A percentile compares a stretch with the other conserved stretches of the same genome.
These are phyloP conservation scores for Pneumocystis carinii DNA, from an alignment of 1,139 yeast species.

Conservation along the genomic window DNA sequence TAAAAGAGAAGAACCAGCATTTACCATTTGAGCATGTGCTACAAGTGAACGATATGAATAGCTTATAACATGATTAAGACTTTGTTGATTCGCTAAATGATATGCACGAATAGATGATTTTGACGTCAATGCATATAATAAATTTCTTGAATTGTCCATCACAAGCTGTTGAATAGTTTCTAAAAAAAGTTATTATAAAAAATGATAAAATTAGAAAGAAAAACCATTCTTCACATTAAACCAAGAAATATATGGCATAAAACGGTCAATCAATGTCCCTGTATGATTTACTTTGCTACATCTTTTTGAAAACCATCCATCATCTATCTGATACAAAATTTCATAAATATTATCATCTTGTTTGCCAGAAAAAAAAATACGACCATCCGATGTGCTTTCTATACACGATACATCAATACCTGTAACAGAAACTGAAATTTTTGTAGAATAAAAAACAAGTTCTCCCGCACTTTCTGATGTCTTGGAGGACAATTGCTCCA, in stretches of 20 bases:
- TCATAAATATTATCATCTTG: slow-evolving; percentile 81
- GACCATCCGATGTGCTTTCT: slow-evolving; percentile 51
- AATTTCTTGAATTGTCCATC: slow-evolving; percentile 61
- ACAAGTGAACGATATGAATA: slow-evolving; percentile 23
- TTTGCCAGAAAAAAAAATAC: slow-evolving; percentile 71
- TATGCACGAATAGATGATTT: slow-evolving; percentile 73
- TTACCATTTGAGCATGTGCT: slow-evolving; percentile 25
- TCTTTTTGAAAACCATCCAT: slow-evolving; percentile 74
- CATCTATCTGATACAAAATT: slow-evolving; percentile 67
- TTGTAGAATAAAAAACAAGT: slow-evolving; percentile 66
- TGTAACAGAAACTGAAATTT: slow-evolving; percentile 58
- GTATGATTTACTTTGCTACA: slow-evolving; percentile 61
- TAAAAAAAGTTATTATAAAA: slow-evolving; percentile 18
- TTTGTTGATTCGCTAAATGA: slow-evolving; percentile 31
- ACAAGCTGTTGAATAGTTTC: slow-evolving; percentile 52
- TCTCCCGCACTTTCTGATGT: slow-evolving; percentile 20
- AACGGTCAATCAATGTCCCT: slow-evolving; percentile 13
- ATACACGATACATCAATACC: slow-evolving; percentile 63
- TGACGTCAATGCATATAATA: slow-evolving; percentile 70
- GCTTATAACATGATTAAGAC: slow-evolving; percentile 26
- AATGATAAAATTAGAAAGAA: slow-evolving; percentile 5
- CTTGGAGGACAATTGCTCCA: slow-evolving; percentile 26
- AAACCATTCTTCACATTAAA: slow-evolving; percentile 6
- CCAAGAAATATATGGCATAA: slow-evolving; percentile 13
- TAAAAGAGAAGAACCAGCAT: slow-evolving; percentile 23